Base-by-base conservation (phyloP, 2,329 filamentous ascomycete genomes). In the Metarhizium robertsii region DNA sequence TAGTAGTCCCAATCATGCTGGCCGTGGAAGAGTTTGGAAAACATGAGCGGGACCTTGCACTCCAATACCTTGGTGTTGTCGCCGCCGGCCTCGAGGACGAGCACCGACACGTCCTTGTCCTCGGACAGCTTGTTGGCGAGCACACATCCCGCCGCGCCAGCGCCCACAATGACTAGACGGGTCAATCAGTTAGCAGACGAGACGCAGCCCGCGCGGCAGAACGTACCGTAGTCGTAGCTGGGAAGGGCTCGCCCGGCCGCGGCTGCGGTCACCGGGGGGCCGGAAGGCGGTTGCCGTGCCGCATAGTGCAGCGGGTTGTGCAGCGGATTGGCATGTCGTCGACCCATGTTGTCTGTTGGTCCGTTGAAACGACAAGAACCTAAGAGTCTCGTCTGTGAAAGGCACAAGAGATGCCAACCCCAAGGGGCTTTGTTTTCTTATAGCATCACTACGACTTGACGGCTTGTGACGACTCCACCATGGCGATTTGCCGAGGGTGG, bases 81-180 rank as follows among this genome's bases (percentile, higher is more conserved):
- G 42, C 60, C 60, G 8, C 55, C 55, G 8, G 60, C 59, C 52
- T 62, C 59, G 34, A 62, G 59, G 13, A 61, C 42, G 14, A 62
- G 57, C 18, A 61, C 60, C 11, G 57, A 56, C 20, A 60, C 56
- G 51, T 58, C 50, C 4, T 53, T 50, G 53, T 67, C 61, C 45
- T 66, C 61, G 14, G 63, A 65, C 11, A 67, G 62, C 53, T 64
- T 62, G 52, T 59, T 62, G 14, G 65, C 66, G 38, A 69, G 60
- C 13, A 68, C 65, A n/a, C 64, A 58, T 32, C 66, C 66, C 0
- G 66, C 64, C 1, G 61, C 60, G 2, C 66, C 66, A 30, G 62
- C 65, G 18, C 66, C 65, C 4, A 66, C 61, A 47, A 67, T 59
- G 20, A 67, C 59, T 62, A 40, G 4, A 30, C 34, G 8, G n/a